Evolutionary conservation across 208 protist genomes (phyloP), one percentile per base, ranked within the genome.

Genomic region (Vickermania spadyakhi): DNA sequence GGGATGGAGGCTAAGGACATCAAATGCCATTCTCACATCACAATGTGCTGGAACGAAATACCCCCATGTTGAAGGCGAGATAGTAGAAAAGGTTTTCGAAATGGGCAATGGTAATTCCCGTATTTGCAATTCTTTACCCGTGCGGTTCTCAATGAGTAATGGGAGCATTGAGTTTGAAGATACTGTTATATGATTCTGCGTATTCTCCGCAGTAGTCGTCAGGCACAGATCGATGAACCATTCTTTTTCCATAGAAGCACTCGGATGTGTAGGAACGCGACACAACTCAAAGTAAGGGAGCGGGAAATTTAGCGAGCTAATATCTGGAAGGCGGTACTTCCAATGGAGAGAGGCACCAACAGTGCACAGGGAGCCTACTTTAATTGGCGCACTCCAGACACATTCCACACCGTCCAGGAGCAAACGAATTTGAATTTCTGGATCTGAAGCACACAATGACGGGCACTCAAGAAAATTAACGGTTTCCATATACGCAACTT

Each of bases 361-460:
- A 71, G 53, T 31, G 52, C 52, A 45, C 63, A 71, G 25, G 66
- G 60, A 31, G 27, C 60, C 14, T 61, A 58, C 3, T 66, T 52
- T 0, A 14, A 2, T n/a, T 66, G 60, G 13, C 63, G 36, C 5
- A 56, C 61, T 0, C 63, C 51, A 55, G 64, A 51, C 31, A 13
- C 23, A 60, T 71, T 71, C 53, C 3, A 54, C 18, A 51, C 28
- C 1, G 4, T 60, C 3, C 27, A 23, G 13, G 42, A 23, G 56
- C 66, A 71, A 36, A 49, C 66, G n/a, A 45, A 45, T n/a, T 45
- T 45, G 36, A 18, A 45, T 45, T 18, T 45, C 36, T 45, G 36
- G 36, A 45, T 45, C 36, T 7, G 11, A 7, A n/a, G 36, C 36
- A 45, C 36, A 45, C 11, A 7, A n/a, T 45, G 36, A n/a, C 7